These are phyloP conservation scores for Penicillium corylophilum DNA, from an alignment of 2,329 filamentous ascomycete species.

Conservation along the genomic window DNA sequence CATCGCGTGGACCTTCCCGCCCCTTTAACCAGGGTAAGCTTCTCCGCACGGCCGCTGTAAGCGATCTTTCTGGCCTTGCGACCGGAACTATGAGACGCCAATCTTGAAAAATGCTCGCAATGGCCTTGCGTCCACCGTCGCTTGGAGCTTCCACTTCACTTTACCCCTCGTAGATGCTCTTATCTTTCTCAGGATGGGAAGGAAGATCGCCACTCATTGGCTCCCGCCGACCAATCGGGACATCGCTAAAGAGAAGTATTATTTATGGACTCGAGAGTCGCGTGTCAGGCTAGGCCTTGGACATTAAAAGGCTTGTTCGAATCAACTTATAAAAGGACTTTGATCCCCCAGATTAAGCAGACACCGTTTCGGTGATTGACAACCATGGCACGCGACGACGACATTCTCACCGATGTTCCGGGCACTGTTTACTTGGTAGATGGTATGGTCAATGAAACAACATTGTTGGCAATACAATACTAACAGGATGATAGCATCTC, in stretches of 20 bases:
- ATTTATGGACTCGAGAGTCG: neutral
- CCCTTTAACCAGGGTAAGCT: constrained; percentile 8
- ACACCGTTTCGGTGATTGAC: neutral
- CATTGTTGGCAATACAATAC: neutral
- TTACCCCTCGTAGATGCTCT: constrained; percentile 4
- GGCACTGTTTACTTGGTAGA: constrained; percentile 38
- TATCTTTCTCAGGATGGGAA: constrained; percentile 3
- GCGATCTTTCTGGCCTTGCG: neutral
- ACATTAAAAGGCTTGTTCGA: neutral
- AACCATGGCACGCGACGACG: constrained; percentile 19
- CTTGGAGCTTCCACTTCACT: constrained; percentile 19
- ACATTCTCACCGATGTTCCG: constrained; percentile 29
- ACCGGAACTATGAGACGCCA: neutral
- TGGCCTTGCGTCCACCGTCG: constrained; percentile 1
- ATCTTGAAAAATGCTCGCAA: neutral
- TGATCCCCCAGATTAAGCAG: neutral
- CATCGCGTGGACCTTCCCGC: constrained; percentile 21
- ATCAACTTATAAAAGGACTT: neutral
- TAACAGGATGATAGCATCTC: constrained; percentile 6
- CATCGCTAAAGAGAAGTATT: neutral
- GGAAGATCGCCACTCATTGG: constrained; percentile 3
- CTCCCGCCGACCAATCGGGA: constrained; percentile 5
- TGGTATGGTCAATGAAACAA: constrained; percentile 16
- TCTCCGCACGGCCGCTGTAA: constrained; percentile 6
- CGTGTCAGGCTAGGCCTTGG: neutral